Evolutionary conservation across 75 land plant genomes (phyloP), one percentile per base, ranked within the genome.

Genomic region (Picea sitchensis): DNA sequence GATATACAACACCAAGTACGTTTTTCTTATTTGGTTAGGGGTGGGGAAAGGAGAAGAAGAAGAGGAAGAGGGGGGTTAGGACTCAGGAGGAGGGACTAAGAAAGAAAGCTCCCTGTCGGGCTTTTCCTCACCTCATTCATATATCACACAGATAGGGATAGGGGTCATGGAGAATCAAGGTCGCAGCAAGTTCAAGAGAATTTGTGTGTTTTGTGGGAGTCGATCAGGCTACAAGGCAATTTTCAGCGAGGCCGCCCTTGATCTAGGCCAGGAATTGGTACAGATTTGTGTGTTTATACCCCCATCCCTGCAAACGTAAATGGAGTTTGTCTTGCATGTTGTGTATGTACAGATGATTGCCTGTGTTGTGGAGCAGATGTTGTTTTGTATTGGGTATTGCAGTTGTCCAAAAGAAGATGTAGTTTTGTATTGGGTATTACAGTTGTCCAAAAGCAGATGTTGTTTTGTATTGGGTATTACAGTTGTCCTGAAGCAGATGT

Each of bases 181-280:
- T 31, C 14, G 34, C 15, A 68, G 74, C 73, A 77, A 84, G 73
- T 92, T 94, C 87, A 90, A 81, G 79, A 85, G 89, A 65, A 80
- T 94, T 23, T 94, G 95, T 86, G 96, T 94, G 18, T 94, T 86
- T 81, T 94, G 95, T 84, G 96, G 96, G 15, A 92, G 95, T 61
- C 90, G 91, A 74, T 56, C 86, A 34, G 96, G 96, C 61, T 83
- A 90, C 78, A 94, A 87, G 60, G 44, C 87, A 47, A 57, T 81
- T 36, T 94, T 83, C 83, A 82, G 80, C 77, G 83, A 87, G 38
- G 92, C 90, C 18, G 91, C 96, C 73, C 82, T 94, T 79, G 79
- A 92, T 60, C 91, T 94, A 15, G 95, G 92, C 15, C 83, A 86
- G 62, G 84, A 76, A 73, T 76, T 94, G 91, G 96, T 94, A 80